Evolutionary conservation across 2,329 filamentous ascomycete genomes (phyloP).

Genomic region (Pseudocercospora vitis): DNA sequence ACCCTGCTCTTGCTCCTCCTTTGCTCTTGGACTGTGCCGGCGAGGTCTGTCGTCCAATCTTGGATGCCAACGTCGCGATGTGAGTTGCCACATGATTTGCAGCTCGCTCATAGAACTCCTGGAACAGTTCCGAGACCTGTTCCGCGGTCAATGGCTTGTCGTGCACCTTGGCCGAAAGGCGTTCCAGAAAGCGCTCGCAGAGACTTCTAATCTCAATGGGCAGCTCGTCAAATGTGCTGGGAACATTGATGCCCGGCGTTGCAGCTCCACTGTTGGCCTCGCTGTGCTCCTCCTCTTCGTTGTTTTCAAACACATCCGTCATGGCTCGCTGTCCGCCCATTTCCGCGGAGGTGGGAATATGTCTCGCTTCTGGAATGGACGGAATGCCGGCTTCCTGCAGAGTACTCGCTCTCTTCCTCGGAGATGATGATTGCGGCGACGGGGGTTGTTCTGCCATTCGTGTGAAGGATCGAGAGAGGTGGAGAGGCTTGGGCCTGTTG

Average conservation of each 20-base stretch:
- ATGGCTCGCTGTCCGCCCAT: slow-evolving; percentile 36
- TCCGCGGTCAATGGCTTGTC: slow-evolving; percentile 80
- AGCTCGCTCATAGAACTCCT: slow-evolving; percentile 86
- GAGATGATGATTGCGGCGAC: slow-evolving; percentile 35
- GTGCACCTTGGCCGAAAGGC: slow-evolving; percentile 82
- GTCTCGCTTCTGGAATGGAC: slow-evolving; percentile 46
- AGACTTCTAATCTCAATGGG: slow-evolving; percentile 91
- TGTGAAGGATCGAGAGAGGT: slow-evolving; percentile 51
- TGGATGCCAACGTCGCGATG: slow-evolving; percentile 74
- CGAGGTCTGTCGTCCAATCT: slow-evolving; percentile 68
- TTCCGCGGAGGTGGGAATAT: slow-evolving; percentile 40
- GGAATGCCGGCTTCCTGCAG: slow-evolving; percentile 46
- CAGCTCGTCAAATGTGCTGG: slow-evolving; percentile 79
- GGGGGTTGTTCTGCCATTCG: slow-evolving; percentile 42
- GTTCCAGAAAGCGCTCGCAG: slow-evolving; percentile 90
- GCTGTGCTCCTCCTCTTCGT: slow-evolving; percentile 36
- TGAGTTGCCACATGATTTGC: slow-evolving; percentile 83
- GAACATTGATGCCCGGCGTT: slow-evolving; percentile 40
- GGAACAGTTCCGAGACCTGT: slow-evolving; percentile 79
- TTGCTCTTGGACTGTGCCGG: slow-evolving; percentile 58
- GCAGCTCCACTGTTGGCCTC: slow-evolving; percentile 23
- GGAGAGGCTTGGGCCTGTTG: slow-evolving; percentile 38
- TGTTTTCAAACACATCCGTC: slow-evolving; percentile 46
- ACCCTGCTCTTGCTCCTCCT: slow-evolving; percentile 46
- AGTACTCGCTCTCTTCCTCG: slow-evolving; percentile 49